Evolutionary conservation across 1,284 basidiomycete genomes (phyloP).

Genomic region (Melampsora americana): DNA sequence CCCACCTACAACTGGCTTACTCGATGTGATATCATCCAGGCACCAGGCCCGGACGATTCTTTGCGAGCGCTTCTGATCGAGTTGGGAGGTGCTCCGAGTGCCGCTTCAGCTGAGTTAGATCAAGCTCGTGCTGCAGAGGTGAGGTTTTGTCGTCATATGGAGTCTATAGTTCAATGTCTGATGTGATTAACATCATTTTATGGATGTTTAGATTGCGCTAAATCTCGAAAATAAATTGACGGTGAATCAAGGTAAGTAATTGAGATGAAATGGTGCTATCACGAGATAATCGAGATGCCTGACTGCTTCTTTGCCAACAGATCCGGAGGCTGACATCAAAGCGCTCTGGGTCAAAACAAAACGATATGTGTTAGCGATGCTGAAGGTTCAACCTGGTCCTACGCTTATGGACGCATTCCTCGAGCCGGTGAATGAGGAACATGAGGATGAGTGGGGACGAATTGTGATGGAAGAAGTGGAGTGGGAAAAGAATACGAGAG

Average conservation of each 20-base stretch:
- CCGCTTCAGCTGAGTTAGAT: conserved; percentile 72
- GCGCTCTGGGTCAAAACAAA: conserved; percentile 95
- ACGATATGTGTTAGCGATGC: conserved; percentile 84
- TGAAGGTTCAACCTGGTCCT: conserved; percentile 88
- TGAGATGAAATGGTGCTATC: neutral
- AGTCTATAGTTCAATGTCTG: neutral
- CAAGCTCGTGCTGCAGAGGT: conserved; percentile 77
- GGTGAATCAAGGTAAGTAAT: conserved; percentile 61
- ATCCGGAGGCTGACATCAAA: conserved; percentile 85
- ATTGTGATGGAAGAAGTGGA: conserved; percentile 64
- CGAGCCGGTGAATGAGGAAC: conserved; percentile 76
- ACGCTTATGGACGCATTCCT: conserved; percentile 85
- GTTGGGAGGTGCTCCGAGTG: conserved; percentile 78
- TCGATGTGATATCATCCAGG: conserved; percentile 56
- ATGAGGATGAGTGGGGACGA: conserved; percentile 79
- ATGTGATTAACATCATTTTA: neutral
- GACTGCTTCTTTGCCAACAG: conserved; percentile 56
- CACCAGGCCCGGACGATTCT: conserved; percentile 69
- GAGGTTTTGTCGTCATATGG: conserved; percentile 58
- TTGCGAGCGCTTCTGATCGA: conserved; percentile 75
- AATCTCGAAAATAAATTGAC: conserved; percentile 55
- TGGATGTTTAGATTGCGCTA: conserved; percentile 74
- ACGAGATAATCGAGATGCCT: too few relatives aligned
- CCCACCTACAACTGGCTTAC: conserved; percentile 9
- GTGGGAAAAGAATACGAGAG: conserved; percentile 45